These are phyloP conservation scores for Narthecium ossifragum DNA, from an alignment of 106 monocot genomes.

Conservation along the genomic window DNA sequence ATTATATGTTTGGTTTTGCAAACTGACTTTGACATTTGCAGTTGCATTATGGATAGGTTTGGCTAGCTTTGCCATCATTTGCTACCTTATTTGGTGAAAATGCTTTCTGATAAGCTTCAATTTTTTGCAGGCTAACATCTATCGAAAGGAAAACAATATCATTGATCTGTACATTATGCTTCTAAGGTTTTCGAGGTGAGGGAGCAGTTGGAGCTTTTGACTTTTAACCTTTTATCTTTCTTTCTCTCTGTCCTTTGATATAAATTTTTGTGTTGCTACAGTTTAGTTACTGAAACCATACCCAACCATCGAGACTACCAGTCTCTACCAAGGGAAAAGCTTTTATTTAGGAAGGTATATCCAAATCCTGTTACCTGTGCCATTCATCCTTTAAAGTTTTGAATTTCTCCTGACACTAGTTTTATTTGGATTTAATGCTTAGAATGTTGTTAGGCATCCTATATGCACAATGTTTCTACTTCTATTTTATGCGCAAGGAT, in stretches of 20 bases:
- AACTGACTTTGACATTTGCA: too few relatives aligned
- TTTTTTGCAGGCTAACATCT: conserved; percentile 66
- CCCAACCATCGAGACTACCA: conserved; percentile 7
- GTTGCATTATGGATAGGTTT: too few relatives aligned
- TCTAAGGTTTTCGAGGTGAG: conserved; percentile 81
- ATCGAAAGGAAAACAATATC: conserved; percentile 76
- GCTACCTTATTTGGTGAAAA: too few relatives aligned
- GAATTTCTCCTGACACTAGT: conserved; percentile 6
- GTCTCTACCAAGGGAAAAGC: conserved; percentile 25
- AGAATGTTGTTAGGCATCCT: too few relatives aligned
- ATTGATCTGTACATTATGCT: conserved; percentile 92
- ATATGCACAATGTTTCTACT: too few relatives aligned
- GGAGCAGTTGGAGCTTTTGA: neutral
- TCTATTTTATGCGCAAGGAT: too few relatives aligned
- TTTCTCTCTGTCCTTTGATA: neutral
- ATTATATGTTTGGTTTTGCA: too few relatives aligned
- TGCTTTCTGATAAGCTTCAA: neutral
- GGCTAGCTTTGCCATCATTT: too few relatives aligned
- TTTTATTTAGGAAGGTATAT: conserved; percentile 37
- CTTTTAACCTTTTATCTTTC: neutral
- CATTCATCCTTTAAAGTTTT: conserved; percentile 1
- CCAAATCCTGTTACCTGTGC: conserved; percentile 4
- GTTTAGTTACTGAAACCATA: conserved; percentile 42
- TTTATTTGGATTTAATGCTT: too few relatives aligned
- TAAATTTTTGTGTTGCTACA: conserved; percentile 20